Conservation (phyloP, 2,329 filamentous ascomycete species). For the Alternaria postmessia region DNA sequence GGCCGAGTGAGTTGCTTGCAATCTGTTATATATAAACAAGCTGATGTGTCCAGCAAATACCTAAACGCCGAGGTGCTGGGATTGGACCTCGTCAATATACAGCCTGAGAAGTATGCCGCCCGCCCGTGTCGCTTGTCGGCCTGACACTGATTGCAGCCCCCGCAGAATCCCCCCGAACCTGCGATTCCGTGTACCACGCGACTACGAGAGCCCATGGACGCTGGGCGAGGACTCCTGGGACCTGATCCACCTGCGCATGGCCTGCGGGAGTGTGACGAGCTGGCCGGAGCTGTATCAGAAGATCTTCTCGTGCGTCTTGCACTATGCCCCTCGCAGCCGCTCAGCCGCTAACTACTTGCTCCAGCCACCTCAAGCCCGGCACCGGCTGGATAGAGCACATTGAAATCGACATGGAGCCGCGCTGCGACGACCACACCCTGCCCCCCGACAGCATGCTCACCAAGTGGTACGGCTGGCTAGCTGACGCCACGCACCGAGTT, state of each 20-base stretch:
- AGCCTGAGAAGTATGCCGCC: slow-evolving; percentile 62
- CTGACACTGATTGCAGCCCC: slow-evolving; percentile 37
- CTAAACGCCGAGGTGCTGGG: slow-evolving; percentile 65
- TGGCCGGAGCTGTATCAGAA: slow-evolving; percentile 80
- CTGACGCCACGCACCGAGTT: slow-evolving; percentile 71
- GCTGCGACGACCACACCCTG: slow-evolving; percentile 72
- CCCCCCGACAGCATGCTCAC: slow-evolving; percentile 65
- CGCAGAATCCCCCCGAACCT: slow-evolving; percentile 75
- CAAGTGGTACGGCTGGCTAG: slow-evolving; percentile 74
- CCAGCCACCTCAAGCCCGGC: slow-evolving; percentile 77
- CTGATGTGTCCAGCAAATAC: slow-evolving; percentile 56
- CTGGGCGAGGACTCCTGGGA: slow-evolving; percentile 76
- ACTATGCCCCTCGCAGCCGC: background rate
- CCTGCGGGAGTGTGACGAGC: slow-evolving; percentile 77
- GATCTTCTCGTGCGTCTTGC: slow-evolving; percentile 66
- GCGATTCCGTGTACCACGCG: slow-evolving; percentile 71
- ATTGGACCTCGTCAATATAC: slow-evolving; percentile 68
- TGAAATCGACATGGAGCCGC: slow-evolving; percentile 84
- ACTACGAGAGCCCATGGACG: slow-evolving; percentile 81
- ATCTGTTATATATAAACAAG: slow-evolving; percentile 3
- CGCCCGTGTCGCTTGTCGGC: slow-evolving; percentile 51
- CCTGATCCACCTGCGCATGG: slow-evolving; percentile 82
- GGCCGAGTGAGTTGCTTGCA: slow-evolving; percentile 67
- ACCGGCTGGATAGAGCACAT: slow-evolving; percentile 83
- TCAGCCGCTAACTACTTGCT: slow-evolving; percentile 28